These are phyloP conservation scores for Thalassia testudinum DNA, from an alignment of 116 monocot species.

Conservation along the genomic window DNA sequence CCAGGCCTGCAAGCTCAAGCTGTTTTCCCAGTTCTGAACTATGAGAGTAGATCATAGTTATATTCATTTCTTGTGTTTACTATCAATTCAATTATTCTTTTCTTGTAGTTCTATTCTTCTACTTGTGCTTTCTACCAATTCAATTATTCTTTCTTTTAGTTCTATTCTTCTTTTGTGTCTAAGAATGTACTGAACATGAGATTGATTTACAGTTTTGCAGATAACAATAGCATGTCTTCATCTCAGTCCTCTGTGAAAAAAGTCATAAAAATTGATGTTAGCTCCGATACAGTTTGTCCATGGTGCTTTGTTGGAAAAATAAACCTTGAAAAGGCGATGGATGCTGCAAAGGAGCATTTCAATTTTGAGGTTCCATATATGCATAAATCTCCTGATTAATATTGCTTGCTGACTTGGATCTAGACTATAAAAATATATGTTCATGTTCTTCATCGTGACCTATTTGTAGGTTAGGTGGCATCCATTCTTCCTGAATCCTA, in stretches of 20 bases:
- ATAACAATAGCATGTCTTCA: background rate
- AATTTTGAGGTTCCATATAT: constrained; percentile 60
- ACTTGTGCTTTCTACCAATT: no score
- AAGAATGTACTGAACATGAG: no score
- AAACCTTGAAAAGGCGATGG: constrained; percentile 85
- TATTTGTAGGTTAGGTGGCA: constrained; percentile 63
- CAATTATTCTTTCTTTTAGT: no score
- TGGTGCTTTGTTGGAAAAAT: constrained; percentile 92
- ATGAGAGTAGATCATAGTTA: no score
- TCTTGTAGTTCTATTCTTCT: no score
- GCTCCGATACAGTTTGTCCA: constrained; percentile 77
- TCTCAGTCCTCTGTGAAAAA: constrained; percentile 17
- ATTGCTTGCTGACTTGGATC: background rate
- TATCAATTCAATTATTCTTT: no score
- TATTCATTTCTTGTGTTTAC: no score
- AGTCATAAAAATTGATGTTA: constrained; percentile 67
- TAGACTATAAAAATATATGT: background rate
- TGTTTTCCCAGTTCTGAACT: no score
- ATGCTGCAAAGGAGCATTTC: constrained; percentile 40
- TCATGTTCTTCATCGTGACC: background rate
- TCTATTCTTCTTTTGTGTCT: no score
- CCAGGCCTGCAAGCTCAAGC: no score
- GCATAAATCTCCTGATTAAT: no score
- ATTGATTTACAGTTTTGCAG: no score
- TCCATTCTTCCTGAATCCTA: constrained; percentile 63